phyloP scores from a whole-genome alignment of 139 green algal species.

The Astrephomene gubernaculifera region DNA sequence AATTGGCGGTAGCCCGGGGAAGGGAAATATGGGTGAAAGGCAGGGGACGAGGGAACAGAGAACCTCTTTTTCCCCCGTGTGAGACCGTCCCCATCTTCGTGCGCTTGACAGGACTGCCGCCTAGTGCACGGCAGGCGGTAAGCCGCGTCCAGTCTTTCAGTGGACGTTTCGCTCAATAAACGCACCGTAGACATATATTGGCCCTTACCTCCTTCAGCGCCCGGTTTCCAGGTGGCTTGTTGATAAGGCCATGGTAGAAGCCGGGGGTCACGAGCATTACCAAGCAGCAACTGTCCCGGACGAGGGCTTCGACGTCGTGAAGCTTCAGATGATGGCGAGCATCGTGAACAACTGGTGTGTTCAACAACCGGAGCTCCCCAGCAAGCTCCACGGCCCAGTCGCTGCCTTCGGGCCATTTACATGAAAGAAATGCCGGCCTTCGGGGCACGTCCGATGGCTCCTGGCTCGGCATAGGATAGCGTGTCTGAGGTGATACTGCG shows the following conservation, averaged over 20 bases:
- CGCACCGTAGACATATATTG: neutral
- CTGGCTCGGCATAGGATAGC: neutral
- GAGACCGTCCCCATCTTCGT: neutral
- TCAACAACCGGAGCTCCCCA: slow-evolving; percentile 10
- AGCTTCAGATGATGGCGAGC: slow-evolving; percentile 1
- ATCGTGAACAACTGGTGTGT: neutral
- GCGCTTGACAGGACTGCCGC: neutral
- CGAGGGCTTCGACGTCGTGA: neutral
- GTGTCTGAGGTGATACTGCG: neutral
- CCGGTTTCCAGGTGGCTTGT: slow-evolving; percentile 10
- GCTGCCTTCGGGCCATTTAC: slow-evolving; percentile 30
- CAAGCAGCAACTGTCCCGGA: neutral
- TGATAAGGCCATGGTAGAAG: slow-evolving; percentile 9
- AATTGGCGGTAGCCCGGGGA: no score
- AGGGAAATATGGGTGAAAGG: no score
- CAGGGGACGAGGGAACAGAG: neutral
- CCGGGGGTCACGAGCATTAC: slow-evolving; percentile 33
- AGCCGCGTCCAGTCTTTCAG: neutral
- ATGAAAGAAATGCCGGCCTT: slow-evolving; percentile 9
- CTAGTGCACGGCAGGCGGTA: neutral
- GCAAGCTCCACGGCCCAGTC: slow-evolving; percentile 23
- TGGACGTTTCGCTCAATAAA: neutral
- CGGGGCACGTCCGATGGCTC: neutral
- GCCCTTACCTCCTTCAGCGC: slow-evolving; percentile 22
- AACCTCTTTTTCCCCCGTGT: neutral